phyloP scores from a whole-genome alignment of 768 basidiomycete species.

The Cubamyces sp. region DNA sequence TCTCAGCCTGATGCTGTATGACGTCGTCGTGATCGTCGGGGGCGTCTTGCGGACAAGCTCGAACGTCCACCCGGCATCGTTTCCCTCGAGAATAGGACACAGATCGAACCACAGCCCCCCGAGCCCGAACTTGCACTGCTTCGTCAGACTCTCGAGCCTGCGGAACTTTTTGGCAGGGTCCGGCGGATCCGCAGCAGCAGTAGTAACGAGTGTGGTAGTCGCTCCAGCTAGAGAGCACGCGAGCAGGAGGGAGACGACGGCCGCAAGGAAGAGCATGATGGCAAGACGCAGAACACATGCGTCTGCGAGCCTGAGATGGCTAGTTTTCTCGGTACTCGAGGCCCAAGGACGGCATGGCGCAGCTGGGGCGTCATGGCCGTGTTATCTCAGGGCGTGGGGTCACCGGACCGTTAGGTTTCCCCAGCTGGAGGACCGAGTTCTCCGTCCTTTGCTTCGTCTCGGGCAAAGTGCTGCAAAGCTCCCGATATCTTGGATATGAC shows the following conservation, averaged over 20 bases:
- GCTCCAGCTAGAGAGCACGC: background rate
- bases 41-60: slow-evolving; percentile 29
- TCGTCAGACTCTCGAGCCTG: slow-evolving; percentile 19
- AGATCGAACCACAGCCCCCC: slow-evolving; percentile 32
- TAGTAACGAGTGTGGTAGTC: background rate
- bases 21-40: slow-evolving; percentile 35
- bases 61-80: slow-evolving; percentile 27
- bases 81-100: slow-evolving; percentile 34
- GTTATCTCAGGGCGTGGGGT: slow-evolving; percentile 22
- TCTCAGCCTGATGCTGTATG: slow-evolving; percentile 33
- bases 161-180: background rate
- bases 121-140: slow-evolving; percentile 34
- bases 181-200: background rate
- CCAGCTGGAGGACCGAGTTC: slow-evolving; percentile 13
- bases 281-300: slow-evolving; percentile 11
- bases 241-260: slow-evolving; percentile 16
- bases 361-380: slow-evolving; percentile 19
- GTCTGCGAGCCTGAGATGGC: background rate
- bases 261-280: slow-evolving; percentile 18
- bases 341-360: slow-evolving; percentile 8
- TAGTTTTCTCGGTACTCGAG: slow-evolving; percentile 1
- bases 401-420: slow-evolving; percentile 22
- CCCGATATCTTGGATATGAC: background rate
- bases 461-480: slow-evolving; percentile 3
- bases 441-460: slow-evolving; percentile 6